phyloP scores from a whole-genome alignment of 805 yeast genomes.

The Millerozyma acaciae region DNA sequence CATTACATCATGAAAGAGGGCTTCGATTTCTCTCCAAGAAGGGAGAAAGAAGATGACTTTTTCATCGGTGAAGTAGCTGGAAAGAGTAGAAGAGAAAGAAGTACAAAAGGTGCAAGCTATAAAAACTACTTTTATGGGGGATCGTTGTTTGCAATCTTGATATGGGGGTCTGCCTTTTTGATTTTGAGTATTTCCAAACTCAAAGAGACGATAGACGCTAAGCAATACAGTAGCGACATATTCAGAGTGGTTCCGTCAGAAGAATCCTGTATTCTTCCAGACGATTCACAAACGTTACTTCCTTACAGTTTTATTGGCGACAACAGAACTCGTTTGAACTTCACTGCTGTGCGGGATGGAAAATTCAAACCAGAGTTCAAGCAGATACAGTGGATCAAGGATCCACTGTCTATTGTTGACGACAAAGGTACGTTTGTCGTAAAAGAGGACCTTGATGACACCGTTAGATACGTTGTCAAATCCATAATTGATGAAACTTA shows the following conservation, averaged over 20 bases:
- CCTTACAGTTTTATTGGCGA: constrained; percentile 3
- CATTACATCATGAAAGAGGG: too few relatives aligned
- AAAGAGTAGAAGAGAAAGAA: too few relatives aligned
- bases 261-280: neutral
- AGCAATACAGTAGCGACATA: neutral
- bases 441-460: constrained; percentile 30
- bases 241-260: neutral
- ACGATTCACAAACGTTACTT: constrained; percentile 2
- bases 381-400: constrained; percentile 67
- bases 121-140: constrained; percentile 13
- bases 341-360: constrained; percentile 44
- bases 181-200: constrained; percentile 19
- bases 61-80: too few relatives aligned
- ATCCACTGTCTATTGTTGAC: constrained; percentile 43
- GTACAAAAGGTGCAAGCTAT: too few relatives aligned
- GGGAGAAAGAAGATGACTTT: too few relatives aligned
- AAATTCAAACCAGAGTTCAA: constrained; percentile 51
- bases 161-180: constrained; percentile 38
- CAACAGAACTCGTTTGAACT: constrained; percentile 26
- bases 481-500: constrained; percentile 45
- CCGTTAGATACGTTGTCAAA: constrained; percentile 51
- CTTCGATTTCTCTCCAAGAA: too few relatives aligned
- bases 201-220: constrained; percentile 2
- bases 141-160: constrained; percentile 21
- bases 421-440: constrained; percentile 68